A percentile compares a stretch with the other conserved stretches of the same genome.
Conservation (phyloP, 83 land plant species). For the Picea engelmannii region DNA sequence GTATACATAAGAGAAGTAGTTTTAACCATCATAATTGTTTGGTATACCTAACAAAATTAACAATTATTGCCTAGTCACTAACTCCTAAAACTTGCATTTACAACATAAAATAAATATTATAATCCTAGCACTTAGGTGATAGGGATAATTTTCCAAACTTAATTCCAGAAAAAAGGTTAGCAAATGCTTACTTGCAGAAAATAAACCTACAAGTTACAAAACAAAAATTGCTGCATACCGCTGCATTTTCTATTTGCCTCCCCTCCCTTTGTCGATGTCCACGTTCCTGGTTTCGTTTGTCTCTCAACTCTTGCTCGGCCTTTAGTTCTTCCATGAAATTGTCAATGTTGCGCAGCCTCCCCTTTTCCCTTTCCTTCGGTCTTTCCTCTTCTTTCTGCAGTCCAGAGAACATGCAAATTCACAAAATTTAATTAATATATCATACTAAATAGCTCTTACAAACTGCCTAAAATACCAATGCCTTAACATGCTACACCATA, state of each 20-base stretch:
- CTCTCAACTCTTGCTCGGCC: slow-evolving; percentile 94
- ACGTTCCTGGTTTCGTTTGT: slow-evolving; percentile 90
- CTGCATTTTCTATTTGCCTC: slow-evolving; percentile 49
- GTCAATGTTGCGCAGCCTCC: slow-evolving; percentile 87
- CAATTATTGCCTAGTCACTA: not conserved
- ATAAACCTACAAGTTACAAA: not conserved
- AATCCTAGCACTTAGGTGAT: no score
- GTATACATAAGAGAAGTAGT: no score
- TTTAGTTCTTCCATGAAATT: slow-evolving; percentile 98
- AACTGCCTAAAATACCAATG: not conserved
- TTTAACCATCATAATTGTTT: no score
- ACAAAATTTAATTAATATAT: not conserved
- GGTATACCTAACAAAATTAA: not conserved
- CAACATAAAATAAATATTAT: no score
- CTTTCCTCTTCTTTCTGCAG: slow-evolving; percentile 92
- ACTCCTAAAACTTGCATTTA: no score
- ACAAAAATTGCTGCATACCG: slow-evolving; percentile 1
- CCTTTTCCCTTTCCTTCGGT: slow-evolving; percentile 88
- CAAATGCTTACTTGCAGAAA: not conserved
- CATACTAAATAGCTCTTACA: not conserved
- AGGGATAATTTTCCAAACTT: no score
- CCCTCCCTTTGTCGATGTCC: slow-evolving; percentile 85
- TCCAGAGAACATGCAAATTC: not conserved
- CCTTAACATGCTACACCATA: not conserved
- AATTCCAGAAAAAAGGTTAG: no score